Evolutionary conservation across 495 filamentous ascomycete species (phyloP).

Genomic region (Tuber microsphaerosporum): DNA sequence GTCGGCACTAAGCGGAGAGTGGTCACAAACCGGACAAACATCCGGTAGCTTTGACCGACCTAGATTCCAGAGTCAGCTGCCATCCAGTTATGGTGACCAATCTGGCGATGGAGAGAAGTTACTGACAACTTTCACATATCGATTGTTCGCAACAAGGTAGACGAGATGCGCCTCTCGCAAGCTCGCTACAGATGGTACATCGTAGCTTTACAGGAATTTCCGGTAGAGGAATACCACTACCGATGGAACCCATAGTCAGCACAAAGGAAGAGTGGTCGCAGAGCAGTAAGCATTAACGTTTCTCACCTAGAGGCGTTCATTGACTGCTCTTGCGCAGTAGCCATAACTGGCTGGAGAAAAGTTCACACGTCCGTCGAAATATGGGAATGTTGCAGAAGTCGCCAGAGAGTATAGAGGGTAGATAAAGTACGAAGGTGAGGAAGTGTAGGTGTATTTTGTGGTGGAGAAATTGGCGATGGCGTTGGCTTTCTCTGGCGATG

Average conservation of each 20-base stretch:
- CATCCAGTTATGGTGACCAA: conserved; percentile 5
- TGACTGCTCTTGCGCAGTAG: conserved; percentile 32
- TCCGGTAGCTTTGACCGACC: conserved; percentile 70
- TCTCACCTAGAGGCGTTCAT: conserved; percentile 33
- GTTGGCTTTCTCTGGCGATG: conserved; percentile 1
- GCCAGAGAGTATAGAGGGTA: not conserved
- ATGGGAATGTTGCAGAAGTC: conserved; percentile 14
- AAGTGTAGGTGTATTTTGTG: not conserved
- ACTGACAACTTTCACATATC: conserved; percentile 84
- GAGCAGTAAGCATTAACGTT: conserved; percentile 13
- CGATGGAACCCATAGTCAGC: not conserved
- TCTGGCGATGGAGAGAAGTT: not conserved
- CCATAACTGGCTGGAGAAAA: conserved; percentile 15
- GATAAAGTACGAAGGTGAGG: not conserved
- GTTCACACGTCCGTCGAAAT: conserved; percentile 24
- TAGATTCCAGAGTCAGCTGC: conserved; percentile 38
- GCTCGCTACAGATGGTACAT: conserved; percentile 84
- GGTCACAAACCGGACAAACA: conserved; percentile 86
- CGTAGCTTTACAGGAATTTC: conserved; percentile 90
- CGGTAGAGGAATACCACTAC: conserved; percentile 68
- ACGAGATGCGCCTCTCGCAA: conserved; percentile 84
- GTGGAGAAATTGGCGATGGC: not conserved
- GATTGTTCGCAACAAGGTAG: conserved; percentile 92
- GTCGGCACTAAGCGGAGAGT: conserved; percentile 72
- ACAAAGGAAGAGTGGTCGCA: conserved; percentile 6